Evolutionary conservation across 78 protist genomes (phyloP), one percentile per base, ranked within the genome.

Genomic region (Dictyostelium purpureum): DNA sequence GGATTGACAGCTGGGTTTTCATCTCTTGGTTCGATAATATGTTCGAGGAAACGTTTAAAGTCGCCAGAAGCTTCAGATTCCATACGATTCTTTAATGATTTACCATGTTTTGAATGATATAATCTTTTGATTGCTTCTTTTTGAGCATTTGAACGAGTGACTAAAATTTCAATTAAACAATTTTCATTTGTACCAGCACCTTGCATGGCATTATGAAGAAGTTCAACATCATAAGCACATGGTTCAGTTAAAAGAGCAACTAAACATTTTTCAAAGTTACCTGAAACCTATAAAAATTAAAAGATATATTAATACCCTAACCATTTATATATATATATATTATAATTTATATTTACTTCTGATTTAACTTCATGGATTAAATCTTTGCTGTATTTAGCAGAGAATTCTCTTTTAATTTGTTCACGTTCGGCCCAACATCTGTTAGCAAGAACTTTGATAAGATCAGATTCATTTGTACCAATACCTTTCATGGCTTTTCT

Each of bases 231-330:
- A 33, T 59, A 85, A 2, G 11, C 19, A 24, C 82, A 38, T 85
- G 92, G 92, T 31, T 85, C 92, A n/a, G 92, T 85, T n/a, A 70
- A 85, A 16, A 85, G 65, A 7, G 71, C 92, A 70, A 85, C 92
- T 4, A 85, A 45, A 57, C 57, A 31, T n/a, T 45, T 67, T 42
- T 67, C 71, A 31, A 81, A 81, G 67, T 81, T 81, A 49, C 89
- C 89, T n/a, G n/a, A n/a, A n/a, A n/a, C n/a, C n/a, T n/a, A n/a
- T n/a, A n/a, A n/a, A n/a, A n/a, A n/a, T n/a, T n/a, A n/a, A n/a
- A n/a, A n/a, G n/a, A n/a, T n/a, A n/a, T n/a, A n/a, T n/a, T n/a
- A n/a, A n/a, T n/a, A n/a, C n/a, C n/a, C n/a, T n/a, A n/a, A n/a
- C n/a, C n/a, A n/a, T n/a, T n/a, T n/a, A n/a, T n/a, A n/a, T n/a